Base-by-base conservation (phyloP, 2,329 filamentous ascomycete species). In the Thermoascus crustaceus region DNA sequence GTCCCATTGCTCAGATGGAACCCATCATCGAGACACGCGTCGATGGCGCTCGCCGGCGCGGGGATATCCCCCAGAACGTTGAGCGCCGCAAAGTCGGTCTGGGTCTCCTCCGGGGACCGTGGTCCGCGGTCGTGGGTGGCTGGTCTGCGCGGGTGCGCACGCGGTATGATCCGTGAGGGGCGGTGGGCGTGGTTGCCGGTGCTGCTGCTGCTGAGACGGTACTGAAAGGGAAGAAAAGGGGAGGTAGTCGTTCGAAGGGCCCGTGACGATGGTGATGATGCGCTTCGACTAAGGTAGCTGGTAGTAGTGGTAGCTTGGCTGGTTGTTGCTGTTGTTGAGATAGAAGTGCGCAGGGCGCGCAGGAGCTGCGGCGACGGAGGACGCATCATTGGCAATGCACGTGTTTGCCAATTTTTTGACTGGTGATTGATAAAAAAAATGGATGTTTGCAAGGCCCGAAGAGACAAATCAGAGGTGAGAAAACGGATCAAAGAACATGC, bases 1-100 rank as follows among this genome's bases (percentile, higher is more conserved):
- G 83, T 66, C 7, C 88, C 87, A 49, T 80, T 93, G 61, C 91
- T 83, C 30, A 98, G 69, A 45, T 82, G 77, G 60, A 98, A 98
- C 1, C 91, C 91, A 50, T 89, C 80, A 40, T 73, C 67, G 40
- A 83, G 76, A 63, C 85, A 94, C 4, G 82, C 78, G 49, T 95
- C 87, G 30, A 98, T 78, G 2, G 79, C 78, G 0, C 86, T 94
- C 0, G 86, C 79, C 0, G 89, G 91, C 3, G 76, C 69, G 0
- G 86, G 82, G 1, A 79, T 77, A 46, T 77, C 78, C 25, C 76
- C 80, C 4, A 96, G 72, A 5, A 98, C 80, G 57, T 98, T 80
- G 45, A 96, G 71, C 9, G 74, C 72, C 26, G 64, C 67, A 48
- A 96, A 86, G 61, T 91, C 81, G 2, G 79, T 81, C 48, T 76